Conservation (phyloP, 2,329 filamentous ascomycete genomes). For the Colletotrichum sp. region DNA sequence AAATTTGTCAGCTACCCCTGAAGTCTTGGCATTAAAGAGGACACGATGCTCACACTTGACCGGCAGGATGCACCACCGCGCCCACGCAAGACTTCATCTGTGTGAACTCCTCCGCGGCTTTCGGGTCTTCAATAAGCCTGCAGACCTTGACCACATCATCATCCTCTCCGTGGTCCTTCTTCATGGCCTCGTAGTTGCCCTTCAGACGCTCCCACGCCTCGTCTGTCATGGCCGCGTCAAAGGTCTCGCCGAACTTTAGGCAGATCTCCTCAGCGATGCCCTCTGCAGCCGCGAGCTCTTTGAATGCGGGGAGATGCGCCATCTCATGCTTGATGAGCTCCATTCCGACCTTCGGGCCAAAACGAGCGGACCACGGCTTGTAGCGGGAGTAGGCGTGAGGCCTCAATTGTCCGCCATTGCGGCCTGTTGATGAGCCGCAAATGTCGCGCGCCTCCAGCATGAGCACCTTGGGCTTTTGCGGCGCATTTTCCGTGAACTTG, state of each 20-base stretch:
- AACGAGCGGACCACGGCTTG: slow-evolving; percentile 16
- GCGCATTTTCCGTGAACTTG: not conserved
- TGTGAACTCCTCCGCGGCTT: not conserved
- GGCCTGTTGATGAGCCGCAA: slow-evolving; percentile 42
- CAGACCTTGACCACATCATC: not conserved
- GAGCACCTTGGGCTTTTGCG: slow-evolving; percentile 25
- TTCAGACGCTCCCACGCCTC: not conserved
- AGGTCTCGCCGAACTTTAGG: not conserved
- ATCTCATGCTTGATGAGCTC: slow-evolving; percentile 28
- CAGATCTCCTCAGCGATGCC: not conserved
- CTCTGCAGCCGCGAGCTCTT: not conserved
- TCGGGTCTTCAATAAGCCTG: not conserved
- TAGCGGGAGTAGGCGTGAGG: slow-evolving; percentile 24
- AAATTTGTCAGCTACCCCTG: not conserved
- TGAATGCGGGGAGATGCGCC: slow-evolving; percentile 19
- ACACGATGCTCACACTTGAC: not conserved
- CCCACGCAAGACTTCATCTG: not conserved
- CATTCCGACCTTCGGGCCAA: slow-evolving; percentile 23
- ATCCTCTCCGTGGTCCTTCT: not conserved
- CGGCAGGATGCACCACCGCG: not conserved
- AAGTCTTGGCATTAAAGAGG: not conserved
- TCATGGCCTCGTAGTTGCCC: not conserved
- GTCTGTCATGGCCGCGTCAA: not conserved
- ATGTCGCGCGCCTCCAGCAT: slow-evolving; percentile 38
- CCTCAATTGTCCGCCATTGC: slow-evolving; percentile 35